Percentiles rank a stretch among this genome's conserved stretches.
Evolutionary conservation across 495 filamentous ascomycete species (phyloP).

Genomic region (Aspergillus bridgeri): DNA sequence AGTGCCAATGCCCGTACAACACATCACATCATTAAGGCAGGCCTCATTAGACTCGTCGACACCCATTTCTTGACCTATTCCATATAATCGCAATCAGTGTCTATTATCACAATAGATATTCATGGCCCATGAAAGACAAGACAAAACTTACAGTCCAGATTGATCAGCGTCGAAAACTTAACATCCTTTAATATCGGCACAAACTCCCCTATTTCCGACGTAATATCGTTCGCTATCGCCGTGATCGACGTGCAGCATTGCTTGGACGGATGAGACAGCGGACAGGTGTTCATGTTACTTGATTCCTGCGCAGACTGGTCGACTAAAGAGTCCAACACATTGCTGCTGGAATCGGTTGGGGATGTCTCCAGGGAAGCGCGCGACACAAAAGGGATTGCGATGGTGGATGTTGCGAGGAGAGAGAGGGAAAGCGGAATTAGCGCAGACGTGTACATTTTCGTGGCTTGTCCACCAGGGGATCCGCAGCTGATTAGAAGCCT

Average conservation of each 20-base stretch:
- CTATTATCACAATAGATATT: no score
- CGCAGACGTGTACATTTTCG: neutral
- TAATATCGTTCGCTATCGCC: constrained; percentile 16
- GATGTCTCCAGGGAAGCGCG: neutral
- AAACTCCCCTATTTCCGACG: constrained; percentile 19
- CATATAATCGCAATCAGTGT: no score
- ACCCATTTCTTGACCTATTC: constrained; percentile 20
- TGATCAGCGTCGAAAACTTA: constrained; percentile 22
- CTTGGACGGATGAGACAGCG: constrained; percentile 14
- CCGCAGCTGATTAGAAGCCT: neutral
- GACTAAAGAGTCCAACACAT: neutral
- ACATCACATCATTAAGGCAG: constrained; percentile 31
- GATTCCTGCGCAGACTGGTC: neutral
- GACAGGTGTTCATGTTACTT: constrained; percentile 4
- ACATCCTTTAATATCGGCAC: constrained; percentile 24
- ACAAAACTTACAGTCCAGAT: constrained; percentile 31
- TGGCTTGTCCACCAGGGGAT: neutral
- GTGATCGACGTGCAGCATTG: constrained; percentile 32
- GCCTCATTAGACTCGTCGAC: constrained; percentile 11
- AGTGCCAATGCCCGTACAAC: constrained; percentile 20
- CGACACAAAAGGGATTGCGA: constrained; percentile 1
- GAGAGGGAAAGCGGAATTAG: neutral
- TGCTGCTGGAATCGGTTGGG: neutral
- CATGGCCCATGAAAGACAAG: neutral
- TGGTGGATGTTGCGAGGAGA: constrained; percentile 1